Evolutionary conservation across 2,329 filamentous ascomycete species (phyloP), one percentile per base, ranked within the genome.

Genomic region (Colletotrichum sp.): DNA sequence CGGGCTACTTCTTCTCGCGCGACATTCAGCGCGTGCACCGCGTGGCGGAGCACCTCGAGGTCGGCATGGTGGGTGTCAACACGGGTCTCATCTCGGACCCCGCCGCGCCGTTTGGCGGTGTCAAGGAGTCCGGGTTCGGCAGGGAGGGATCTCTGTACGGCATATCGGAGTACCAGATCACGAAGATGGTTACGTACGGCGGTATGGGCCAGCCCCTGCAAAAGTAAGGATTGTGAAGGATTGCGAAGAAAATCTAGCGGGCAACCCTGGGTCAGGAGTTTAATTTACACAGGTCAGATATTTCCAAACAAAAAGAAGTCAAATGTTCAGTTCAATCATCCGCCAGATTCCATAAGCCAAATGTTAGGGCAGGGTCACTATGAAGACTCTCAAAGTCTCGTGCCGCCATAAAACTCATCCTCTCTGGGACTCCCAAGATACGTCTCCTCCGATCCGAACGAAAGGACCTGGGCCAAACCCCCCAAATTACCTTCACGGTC

Each of bases 41-140:
- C 64, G 90, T 95, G 0, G 91, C 92, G 0, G 93, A 94, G 85
- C 89, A 89, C 19, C 86, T 98, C 52, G 94, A 98, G 82, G 94
- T 96, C 2, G 95, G 95, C 69, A 98, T 98, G 95, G 91, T 98
- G 2, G 95, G 95, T 71, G 92, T 96, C 76, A 96, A 96, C 85
- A 96, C 94, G 1, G 94, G 94, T 2, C 76, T 93, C 67, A 90
- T 92, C 77, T 91, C 90, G 3, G 91, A 92, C 75, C 85, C 88
- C 13, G 90, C 90, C 0, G 83, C 89, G 70, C 91, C 91, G 0
- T 97, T 97, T 81, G 95, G 95, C 19, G 95, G 95, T 78, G 93
- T 97, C 61, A 97, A 97, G 86, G 89, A 96, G 86, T 95, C 92
- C 80, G 95, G 95, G 1, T 96, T 96, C 80, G 95, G 95, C 4